These are phyloP conservation scores for Ceratocystis harringtonii DNA, from an alignment of 2,329 filamentous ascomycete genomes.

Conservation along the genomic window DNA sequence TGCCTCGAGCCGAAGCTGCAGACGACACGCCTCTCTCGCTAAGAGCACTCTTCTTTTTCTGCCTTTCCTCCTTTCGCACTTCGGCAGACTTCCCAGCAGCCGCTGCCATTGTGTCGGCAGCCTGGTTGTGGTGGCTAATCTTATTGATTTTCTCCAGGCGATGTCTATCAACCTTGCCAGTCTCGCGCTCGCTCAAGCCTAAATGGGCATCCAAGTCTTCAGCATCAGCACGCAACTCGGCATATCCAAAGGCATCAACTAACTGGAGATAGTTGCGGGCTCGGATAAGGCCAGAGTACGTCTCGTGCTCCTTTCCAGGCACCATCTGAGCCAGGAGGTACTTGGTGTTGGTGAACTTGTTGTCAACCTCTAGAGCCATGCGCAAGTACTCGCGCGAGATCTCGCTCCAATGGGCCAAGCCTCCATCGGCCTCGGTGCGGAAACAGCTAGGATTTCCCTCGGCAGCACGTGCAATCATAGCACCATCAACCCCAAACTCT, in stretches of 20 bases:
- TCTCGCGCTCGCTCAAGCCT: constrained; percentile 23
- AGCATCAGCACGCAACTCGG: constrained; percentile 49
- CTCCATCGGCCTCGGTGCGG: constrained; percentile 51
- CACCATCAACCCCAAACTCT: constrained; percentile 78
- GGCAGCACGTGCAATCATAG: constrained; percentile 91
- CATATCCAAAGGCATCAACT: constrained; percentile 49
- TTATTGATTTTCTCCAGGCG: constrained; percentile 15
- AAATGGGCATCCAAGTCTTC: constrained; percentile 48
- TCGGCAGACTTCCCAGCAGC: constrained; percentile 34
- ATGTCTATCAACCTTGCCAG: constrained; percentile 15
- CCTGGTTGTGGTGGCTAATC: constrained; percentile 22
- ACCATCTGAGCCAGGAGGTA: constrained; percentile 76
- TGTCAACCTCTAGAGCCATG: constrained; percentile 60
- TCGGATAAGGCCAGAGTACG: constrained; percentile 45
- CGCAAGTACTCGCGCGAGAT: constrained; percentile 64
- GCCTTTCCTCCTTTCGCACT: constrained; percentile 24
- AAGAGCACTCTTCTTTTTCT: constrained; percentile 25
- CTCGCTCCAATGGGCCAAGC: constrained; percentile 57
- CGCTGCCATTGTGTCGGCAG: constrained; percentile 27
- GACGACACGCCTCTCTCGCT: constrained; percentile 24
- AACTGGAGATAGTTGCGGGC: constrained; percentile 58
- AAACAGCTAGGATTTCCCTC: constrained; percentile 89
- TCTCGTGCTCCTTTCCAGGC: constrained; percentile 53
- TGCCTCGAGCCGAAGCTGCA: constrained; percentile 4
- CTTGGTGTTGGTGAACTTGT: constrained; percentile 86